Evolutionary conservation across 2,329 filamentous ascomycete species (phyloP), one percentile per base, ranked within the genome.

Genomic region (Aspergillus unguis): DNA sequence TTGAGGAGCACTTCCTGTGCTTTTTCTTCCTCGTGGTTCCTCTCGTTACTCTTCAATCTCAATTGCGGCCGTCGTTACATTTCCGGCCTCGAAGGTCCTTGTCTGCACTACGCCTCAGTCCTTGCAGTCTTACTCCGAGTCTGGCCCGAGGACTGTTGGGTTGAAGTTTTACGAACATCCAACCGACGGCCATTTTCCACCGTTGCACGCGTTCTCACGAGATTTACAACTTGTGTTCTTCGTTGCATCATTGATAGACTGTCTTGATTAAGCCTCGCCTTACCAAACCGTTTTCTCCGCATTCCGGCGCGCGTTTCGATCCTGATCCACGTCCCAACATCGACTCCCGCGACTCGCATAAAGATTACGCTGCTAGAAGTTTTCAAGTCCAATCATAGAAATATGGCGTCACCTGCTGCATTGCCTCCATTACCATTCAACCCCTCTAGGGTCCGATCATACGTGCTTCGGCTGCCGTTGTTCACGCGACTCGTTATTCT

Each of bases 381-480:
- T n/a, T 29, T n/a, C 3, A 36, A 29, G 5, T 7, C 17, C 3
- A 4, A 26, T 23, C 6, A 27, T 6, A 29, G 31, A 7, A 44
- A 11, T 43, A 78, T 78, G 75, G 73, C 77, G 57, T 71, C 72
- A 44, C 68, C 71, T 1, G 72, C 75, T 70, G 67, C 79, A 67
- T 61, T 79, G 9, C 75, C 77, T 67, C 67, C 79, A 65, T 61
- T 80, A 62, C 77, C 81, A 52, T 86, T 95, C 72, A 92, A 85
- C 72, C 83, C 86, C 31, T 72, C 80, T 56, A 85, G 90, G 61
- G 80, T 91, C 63, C 86, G 90, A 59, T 89, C 88, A 6, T 96
- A 95, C 70, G 66, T 95, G 59, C 78, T 89, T 55, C 86, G 91
- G 44, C 79, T 97, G n/a, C 92, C 94, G 33, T 78, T 97, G 1